Evolutionary conservation across 2,329 filamentous ascomycete species (phyloP), one percentile per base, ranked within the genome.

Genomic region (Cladosporium austrohemisphaericum): DNA sequence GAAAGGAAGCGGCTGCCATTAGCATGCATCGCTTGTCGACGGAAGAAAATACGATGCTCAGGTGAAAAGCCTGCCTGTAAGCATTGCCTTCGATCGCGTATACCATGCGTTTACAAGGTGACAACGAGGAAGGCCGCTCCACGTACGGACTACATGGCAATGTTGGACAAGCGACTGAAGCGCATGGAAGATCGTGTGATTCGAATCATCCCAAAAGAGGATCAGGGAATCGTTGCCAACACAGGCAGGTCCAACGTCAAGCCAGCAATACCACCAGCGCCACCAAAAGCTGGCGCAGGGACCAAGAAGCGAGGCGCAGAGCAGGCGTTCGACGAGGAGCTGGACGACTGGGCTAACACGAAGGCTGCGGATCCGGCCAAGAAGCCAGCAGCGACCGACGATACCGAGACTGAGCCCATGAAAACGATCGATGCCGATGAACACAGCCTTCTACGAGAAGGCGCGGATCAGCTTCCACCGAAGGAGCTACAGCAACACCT

Each of bases 111-210:
- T 4, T 98, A 97, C 77, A 97, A 97, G 65, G 89, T 95, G 52
- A 97, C 91, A 0, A 90, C 91, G 3, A 80, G 93, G 52, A 97
- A 97, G 68, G 90, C 92, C 1, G 90, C 91, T 3, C 93, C 93
- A 2, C 80, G 93, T 45, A 97, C 93, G 14, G 93, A 97, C 69
- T 97, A 97, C 69, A 97, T 97, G 93, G 90, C 91, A 33, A 97
- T 97, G 90, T 73, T 97, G 60, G 93, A 97, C 71, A 96, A 95
- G 71, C 81, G 93, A 46, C 69, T 97, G 57, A 96, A 95, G 74
- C 79, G 92, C 50, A 97, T 97, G 93, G 93, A 98, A 69, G 92
- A 97, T 62, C 85, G 92, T 50, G 93, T 97, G 55, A 94, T 97
- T 71, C 95, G 95, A 67, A 85, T 92, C 51, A 86, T 97, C 22